Evolutionary conservation across 202 grass and related monocot species (phyloP).

Genomic region (Sporobolus alterniflorus): DNA sequence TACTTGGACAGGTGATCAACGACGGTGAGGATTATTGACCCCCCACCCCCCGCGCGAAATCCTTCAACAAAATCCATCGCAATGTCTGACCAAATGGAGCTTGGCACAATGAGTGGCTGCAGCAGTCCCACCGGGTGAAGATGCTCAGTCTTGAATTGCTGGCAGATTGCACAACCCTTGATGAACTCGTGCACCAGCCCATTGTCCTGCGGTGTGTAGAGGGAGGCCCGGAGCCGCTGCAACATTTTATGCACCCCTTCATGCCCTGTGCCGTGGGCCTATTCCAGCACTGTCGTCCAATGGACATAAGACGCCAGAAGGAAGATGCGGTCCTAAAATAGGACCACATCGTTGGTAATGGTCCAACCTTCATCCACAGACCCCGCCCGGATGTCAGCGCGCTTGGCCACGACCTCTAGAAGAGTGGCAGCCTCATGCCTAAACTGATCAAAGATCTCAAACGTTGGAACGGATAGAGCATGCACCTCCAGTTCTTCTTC

Average conservation of each 20-base stretch:
- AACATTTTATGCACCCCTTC: not conserved
- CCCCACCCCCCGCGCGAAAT: not conserved
- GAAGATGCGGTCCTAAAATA: no score
- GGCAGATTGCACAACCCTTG: no score
- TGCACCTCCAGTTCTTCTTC: not conserved
- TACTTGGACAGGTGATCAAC: not conserved
- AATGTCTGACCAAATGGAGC: not conserved
- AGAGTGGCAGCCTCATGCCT: no score
- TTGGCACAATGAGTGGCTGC: not conserved
- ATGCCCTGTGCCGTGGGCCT: not conserved
- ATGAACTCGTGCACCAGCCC: no score
- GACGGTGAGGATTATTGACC: not conserved
- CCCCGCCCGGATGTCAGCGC: no score
- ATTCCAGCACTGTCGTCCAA: no score
- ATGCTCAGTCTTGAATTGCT: not conserved
- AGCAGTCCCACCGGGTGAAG: not conserved
- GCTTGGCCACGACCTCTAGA: no score
- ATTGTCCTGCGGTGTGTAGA: no score
- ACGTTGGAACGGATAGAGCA: no score
- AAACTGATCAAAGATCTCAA: no score
- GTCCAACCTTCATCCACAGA: no score
- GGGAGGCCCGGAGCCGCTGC: not conserved
- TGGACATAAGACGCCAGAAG: not conserved
- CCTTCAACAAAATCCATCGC: not conserved
- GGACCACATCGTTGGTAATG: no score